Conservation (phyloP, 1,284 basidiomycete species). For the Schizophyllum amplum region DNA sequence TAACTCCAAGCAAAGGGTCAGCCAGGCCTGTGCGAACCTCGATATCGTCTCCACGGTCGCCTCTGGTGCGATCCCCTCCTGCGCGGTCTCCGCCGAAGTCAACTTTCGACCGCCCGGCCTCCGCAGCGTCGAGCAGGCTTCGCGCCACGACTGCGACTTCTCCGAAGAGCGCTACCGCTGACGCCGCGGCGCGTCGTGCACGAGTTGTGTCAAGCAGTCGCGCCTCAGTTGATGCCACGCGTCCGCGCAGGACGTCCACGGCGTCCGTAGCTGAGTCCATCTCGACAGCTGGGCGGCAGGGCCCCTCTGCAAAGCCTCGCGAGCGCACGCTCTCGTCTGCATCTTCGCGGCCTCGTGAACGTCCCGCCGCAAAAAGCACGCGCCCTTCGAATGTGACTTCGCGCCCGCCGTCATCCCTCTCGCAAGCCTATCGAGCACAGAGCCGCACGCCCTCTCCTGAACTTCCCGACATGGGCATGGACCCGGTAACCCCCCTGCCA, state of each 20-base stretch:
- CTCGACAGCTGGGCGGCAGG: constrained; percentile 14
- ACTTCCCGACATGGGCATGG: constrained; percentile 29
- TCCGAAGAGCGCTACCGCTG: background rate
- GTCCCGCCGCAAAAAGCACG: constrained; percentile 6
- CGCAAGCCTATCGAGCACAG: too few species aligned
- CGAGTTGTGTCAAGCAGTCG: background rate
- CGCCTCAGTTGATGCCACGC: background rate
- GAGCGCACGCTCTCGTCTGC: constrained; percentile 18
- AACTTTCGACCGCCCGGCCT: constrained; percentile 1
- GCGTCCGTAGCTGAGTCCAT: constrained; percentile 10
- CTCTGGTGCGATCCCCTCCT: constrained; percentile 7
- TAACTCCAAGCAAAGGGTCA: background rate
- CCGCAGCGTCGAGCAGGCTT: constrained; percentile 11
- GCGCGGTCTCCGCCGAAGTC: constrained; percentile 9
- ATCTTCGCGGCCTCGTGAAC: constrained; percentile 17
- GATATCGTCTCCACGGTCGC: background rate
- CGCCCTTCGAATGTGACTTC: constrained; percentile 9
- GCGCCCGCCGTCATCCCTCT: background rate
- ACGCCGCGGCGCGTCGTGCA: background rate
- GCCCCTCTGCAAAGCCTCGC: constrained; percentile 16
- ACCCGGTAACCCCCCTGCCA: constrained; percentile 35
- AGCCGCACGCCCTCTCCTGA: constrained; percentile 48
- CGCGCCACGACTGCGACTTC: background rate
- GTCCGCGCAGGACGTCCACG: background rate
- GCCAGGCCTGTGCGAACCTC: background rate